phyloP scores from a whole-genome alignment of 2,329 filamentous ascomycete species.

The Pochonia chlamydosporia region DNA sequence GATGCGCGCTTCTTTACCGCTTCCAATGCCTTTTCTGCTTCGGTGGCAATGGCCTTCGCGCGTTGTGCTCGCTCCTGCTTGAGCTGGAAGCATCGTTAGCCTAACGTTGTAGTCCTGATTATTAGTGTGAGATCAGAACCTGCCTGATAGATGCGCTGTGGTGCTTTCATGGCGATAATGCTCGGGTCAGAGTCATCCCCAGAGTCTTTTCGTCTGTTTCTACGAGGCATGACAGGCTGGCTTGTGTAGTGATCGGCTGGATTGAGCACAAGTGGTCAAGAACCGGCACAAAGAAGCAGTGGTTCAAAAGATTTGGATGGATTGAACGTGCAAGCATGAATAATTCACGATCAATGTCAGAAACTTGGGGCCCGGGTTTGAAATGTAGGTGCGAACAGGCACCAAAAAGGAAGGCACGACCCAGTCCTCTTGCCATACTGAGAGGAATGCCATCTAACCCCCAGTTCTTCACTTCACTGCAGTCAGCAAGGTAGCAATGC shows the following conservation, averaged over 20 bases:
- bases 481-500: neutral
- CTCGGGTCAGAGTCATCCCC: slow-evolving; percentile 17
- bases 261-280: too few relatives aligned
- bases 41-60: slow-evolving; percentile 16
- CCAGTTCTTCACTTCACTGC: neutral
- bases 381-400: neutral
- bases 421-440: neutral
- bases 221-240: slow-evolving; percentile 8
- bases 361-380: neutral
- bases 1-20: slow-evolving; percentile 16
- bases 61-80: slow-evolving; percentile 23
- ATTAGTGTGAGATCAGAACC: neutral
- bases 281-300: too few relatives aligned
- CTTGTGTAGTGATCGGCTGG: neutral
- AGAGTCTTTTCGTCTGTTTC: slow-evolving; percentile 11
- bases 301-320: neutral
- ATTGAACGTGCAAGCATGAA: neutral
- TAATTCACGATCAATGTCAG: neutral
- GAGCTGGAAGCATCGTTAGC: slow-evolving; percentile 19
- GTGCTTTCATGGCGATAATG: slow-evolving; percentile 17
- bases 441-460: neutral
- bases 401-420: slow-evolving; percentile 1
- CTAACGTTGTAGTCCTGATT: slow-evolving; percentile 7
- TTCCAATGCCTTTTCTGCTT: slow-evolving; percentile 18
- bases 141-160: slow-evolving; percentile 23